Conservation (phyloP, 352 stramenopile genomes). For the Phytophthora ohioensis region DNA sequence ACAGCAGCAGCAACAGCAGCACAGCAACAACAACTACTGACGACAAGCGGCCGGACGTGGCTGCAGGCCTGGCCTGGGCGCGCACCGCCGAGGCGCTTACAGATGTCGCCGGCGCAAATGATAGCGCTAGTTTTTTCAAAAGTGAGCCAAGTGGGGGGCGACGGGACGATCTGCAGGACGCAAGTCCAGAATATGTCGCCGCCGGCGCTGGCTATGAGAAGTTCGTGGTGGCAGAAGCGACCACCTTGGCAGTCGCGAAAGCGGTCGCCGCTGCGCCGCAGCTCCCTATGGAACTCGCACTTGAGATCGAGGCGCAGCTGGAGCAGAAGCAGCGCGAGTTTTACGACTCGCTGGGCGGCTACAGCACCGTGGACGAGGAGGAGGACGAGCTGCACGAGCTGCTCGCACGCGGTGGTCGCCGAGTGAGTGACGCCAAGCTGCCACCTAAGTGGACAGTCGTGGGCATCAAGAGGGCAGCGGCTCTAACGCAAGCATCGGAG, state of each 20-base stretch:
- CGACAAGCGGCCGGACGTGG: conserved; percentile 2
- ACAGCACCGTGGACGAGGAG: conserved; percentile 57
- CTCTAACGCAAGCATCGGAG: conserved; percentile 17
- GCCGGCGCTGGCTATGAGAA: background rate
- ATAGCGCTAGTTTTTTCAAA: conserved; percentile 25
- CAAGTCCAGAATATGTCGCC: conserved; percentile 38
- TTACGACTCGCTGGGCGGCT: conserved; percentile 50
- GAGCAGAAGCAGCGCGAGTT: conserved; percentile 48
- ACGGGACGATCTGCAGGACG: conserved; percentile 19
- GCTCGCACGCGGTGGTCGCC: conserved; percentile 11
- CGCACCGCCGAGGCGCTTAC: conserved; percentile 26
- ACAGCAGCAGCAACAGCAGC: background rate
- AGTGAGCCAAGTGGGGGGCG: conserved; percentile 29
- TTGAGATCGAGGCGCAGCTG: conserved; percentile 35
- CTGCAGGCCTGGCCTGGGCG: conserved; percentile 25
- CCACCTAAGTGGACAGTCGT: conserved; percentile 25
- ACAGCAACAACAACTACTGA: background rate
- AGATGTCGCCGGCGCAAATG: conserved; percentile 28
- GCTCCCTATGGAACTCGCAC: conserved; percentile 21
- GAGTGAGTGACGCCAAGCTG: conserved; percentile 28
- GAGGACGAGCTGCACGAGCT: conserved; percentile 47
- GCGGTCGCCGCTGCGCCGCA: conserved; percentile 8
- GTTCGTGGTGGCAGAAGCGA: conserved; percentile 13
- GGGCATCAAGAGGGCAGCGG: conserved; percentile 27
- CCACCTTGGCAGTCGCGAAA: conserved; percentile 18